Evolutionary conservation across 306 rosid species (phyloP).

Genomic region (Castanea crenata): DNA sequence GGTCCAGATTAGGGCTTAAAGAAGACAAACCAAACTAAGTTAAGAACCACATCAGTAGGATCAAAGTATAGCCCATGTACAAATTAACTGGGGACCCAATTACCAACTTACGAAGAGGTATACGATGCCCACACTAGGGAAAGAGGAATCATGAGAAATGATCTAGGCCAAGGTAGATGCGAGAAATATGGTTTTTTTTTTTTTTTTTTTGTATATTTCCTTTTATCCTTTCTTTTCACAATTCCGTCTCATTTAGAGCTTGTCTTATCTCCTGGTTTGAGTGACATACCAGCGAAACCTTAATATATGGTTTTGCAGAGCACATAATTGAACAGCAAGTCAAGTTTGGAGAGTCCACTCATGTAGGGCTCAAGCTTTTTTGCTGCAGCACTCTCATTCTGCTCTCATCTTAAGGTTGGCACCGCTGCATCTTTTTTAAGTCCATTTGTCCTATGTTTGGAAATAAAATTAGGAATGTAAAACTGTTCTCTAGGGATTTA

Average conservation of each 20-base stretch:
- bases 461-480: conserved; percentile 49
- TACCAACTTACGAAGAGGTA: no score
- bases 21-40: no score
- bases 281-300: conserved; percentile 30
- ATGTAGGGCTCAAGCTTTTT: conserved; percentile 22
- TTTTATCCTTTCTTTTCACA: conserved; percentile 8
- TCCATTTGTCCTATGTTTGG: conserved; percentile 20
- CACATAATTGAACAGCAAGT: conserved; percentile 21
- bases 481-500: conserved; percentile 25
- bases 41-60: no score
- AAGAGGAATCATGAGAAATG: conserved; percentile 47
- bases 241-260: conserved; percentile 21
- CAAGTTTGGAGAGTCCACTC: conserved; percentile 16
- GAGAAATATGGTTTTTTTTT: conserved; percentile 26
- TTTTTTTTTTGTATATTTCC: conserved; percentile 9
- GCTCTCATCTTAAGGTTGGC: conserved; percentile 24
- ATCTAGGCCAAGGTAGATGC: conserved; percentile 18
- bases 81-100: no score
- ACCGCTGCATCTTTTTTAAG: conserved; percentile 10
- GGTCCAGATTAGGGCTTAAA: no score
- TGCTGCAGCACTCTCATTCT: conserved; percentile 16
- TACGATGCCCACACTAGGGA: conserved; percentile 14
- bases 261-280: conserved; percentile 25
- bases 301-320: conserved; percentile 32
- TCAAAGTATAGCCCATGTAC: no score